Conservation (phyloP, 345 rosid genomes). For the Eucalyptus urophylla region DNA sequence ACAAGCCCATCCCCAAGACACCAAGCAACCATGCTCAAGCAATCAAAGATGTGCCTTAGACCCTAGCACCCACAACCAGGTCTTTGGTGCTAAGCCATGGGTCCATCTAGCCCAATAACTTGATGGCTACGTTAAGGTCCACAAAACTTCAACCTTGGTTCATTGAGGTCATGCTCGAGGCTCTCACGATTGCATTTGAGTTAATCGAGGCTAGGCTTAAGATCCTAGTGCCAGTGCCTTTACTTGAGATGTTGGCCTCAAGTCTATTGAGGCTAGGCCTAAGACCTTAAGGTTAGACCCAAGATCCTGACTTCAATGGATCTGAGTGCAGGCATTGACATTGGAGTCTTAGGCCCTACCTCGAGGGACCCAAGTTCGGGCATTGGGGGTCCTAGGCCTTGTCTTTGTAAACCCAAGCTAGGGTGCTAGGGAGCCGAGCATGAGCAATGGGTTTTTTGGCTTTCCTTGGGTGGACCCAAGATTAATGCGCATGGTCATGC, state of each 20-base stretch:
- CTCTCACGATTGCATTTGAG: accelerated
- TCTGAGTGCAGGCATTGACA: accelerated
- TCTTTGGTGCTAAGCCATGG: accelerated
- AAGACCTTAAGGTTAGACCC: accelerated
- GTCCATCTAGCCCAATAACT: neutral
- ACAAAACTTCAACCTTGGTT: accelerated
- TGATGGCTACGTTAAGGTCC: too few species aligned
- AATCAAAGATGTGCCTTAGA: neutral
- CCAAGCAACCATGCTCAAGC: accelerated
- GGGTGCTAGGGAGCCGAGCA: neutral
- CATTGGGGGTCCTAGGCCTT: accelerated
- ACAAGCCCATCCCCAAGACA: neutral
- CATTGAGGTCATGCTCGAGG: neutral
- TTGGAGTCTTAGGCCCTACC: accelerated
- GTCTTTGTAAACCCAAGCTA: neutral
- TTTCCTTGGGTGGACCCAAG: neutral
- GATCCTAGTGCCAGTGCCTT: accelerated
- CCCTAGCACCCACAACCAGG: neutral
- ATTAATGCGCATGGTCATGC: neutral
- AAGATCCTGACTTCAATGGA: neutral
- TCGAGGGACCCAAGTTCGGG: accelerated
- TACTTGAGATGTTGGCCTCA: neutral
- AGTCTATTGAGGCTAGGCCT: accelerated
- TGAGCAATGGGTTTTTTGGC: neutral
- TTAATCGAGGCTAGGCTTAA: neutral